Conservation (phyloP, 768 basidiomycete genomes). For the Phlegmacium glaucopus region DNA sequence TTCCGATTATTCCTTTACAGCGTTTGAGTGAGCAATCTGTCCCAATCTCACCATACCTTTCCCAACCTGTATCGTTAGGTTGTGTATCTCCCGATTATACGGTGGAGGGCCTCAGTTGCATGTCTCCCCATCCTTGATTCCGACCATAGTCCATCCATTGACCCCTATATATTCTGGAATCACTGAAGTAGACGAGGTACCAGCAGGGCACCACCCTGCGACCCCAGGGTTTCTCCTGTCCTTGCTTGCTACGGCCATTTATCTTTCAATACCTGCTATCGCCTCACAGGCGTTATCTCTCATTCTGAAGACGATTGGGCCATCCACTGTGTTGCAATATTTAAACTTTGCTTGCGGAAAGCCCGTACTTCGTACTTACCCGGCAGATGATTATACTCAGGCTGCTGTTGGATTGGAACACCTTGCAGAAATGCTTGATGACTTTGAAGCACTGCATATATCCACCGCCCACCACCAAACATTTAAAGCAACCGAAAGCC, state of each 20-base stretch:
- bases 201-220: constrained; percentile 64
- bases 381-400: constrained; percentile 48
- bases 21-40: constrained; percentile 74
- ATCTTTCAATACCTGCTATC: constrained; percentile 76
- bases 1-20: constrained; percentile 32
- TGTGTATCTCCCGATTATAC: constrained; percentile 85
- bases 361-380: constrained; percentile 41
- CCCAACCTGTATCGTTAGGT: constrained; percentile 36
- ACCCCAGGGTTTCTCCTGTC: constrained; percentile 82
- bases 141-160: constrained; percentile 66
- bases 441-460: constrained; percentile 24
- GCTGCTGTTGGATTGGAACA: constrained; percentile 69
- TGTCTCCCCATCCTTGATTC: constrained; percentile 60
- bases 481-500: neutral
- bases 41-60: neutral
- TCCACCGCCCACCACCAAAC: neutral
- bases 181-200: constrained; percentile 27
- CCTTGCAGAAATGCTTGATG: constrained; percentile 49
- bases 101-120: constrained; percentile 79
- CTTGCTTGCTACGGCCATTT: constrained; percentile 82
- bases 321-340: constrained; percentile 72
- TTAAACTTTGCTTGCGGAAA: constrained; percentile 80
- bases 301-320: constrained; percentile 73
- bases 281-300: constrained; percentile 71
- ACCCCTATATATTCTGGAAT: constrained; percentile 57